phyloP scores from a whole-genome alignment of 164 flowering plant genomes.

The Tetrastigma voinierianum region DNA sequence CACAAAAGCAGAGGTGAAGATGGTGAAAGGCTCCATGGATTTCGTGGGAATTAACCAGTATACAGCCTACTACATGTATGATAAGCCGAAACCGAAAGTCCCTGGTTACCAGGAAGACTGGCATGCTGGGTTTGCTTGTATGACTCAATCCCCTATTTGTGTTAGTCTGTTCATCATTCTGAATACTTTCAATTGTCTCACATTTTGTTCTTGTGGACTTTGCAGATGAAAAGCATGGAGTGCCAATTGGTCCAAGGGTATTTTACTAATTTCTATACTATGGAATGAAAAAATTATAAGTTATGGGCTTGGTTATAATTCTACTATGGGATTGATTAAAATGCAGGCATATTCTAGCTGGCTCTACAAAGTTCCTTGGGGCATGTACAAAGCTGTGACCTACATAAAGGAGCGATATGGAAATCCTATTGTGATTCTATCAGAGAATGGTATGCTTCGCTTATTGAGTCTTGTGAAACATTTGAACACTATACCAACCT shows the following conservation, averaged over 20 bases:
- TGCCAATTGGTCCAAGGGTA: constrained; percentile 52
- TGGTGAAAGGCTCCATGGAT: constrained; percentile 68
- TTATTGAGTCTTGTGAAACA: not conserved
- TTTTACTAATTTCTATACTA: constrained; percentile 4
- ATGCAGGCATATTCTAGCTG: constrained; percentile 65
- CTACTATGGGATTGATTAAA: no score
- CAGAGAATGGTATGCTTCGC: constrained; percentile 58
- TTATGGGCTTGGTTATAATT: not conserved
- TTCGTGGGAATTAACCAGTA: constrained; percentile 70
- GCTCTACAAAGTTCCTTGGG: constrained; percentile 79
- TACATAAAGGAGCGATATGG: constrained; percentile 64
- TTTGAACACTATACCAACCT: not conserved
- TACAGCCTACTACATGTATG: constrained; percentile 58
- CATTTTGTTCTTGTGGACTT: not conserved
- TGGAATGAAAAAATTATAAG: not conserved
- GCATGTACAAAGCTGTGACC: constrained; percentile 58
- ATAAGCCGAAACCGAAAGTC: constrained; percentile 21
- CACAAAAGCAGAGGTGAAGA: constrained; percentile 44
- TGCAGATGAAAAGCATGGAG: constrained; percentile 42
- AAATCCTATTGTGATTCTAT: constrained; percentile 47
- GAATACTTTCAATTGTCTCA: no score
- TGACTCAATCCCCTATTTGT: constrained; percentile 12
- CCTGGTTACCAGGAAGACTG: constrained; percentile 58
- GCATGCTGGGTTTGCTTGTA: constrained; percentile 66
- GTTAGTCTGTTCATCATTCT: not conserved